A percentile compares a stretch with the other conserved stretches of the same genome.
Evolutionary conservation across 2,329 filamentous ascomycete genomes (phyloP).

Genomic region (Blastomyces silverae): DNA sequence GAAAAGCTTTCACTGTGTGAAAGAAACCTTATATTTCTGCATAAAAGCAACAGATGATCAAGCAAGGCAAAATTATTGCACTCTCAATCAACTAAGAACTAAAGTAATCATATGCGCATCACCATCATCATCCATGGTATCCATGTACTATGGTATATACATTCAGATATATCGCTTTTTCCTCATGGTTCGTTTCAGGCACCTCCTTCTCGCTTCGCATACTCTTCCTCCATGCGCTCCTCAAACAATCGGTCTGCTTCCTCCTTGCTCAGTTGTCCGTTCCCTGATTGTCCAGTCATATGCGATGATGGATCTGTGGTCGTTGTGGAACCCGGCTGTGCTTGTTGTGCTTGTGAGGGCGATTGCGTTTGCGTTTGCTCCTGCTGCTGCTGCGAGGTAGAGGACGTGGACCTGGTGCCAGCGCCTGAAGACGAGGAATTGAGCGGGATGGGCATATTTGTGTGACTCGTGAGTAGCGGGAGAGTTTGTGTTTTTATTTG

Average conservation of each 20-base stretch:
- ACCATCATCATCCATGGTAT: background rate
- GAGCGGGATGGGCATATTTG: conserved; percentile 14
- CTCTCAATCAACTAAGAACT: background rate
- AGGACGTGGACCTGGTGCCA: conserved; percentile 14
- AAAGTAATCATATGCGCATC: background rate
- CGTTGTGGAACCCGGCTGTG: background rate
- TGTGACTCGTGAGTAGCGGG: background rate
- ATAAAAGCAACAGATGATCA: background rate
- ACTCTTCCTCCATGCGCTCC: conserved; percentile 45
- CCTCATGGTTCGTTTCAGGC: conserved; percentile 24
- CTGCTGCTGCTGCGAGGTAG: conserved; percentile 7
- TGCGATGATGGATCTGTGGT: conserved; percentile 13
- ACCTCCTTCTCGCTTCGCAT: conserved; percentile 42
- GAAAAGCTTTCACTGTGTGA: too few species aligned
- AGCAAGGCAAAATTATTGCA: background rate
- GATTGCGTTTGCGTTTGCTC: background rate
- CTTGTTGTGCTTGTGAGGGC: background rate
- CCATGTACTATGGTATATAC: too few species aligned
- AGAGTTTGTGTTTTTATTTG: background rate
- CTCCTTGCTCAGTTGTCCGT: conserved; percentile 32
- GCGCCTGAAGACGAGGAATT: conserved; percentile 15
- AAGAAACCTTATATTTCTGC: too few species aligned
- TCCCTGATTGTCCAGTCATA: conserved; percentile 14
- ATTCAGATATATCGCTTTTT: too few species aligned
- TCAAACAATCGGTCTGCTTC: conserved; percentile 42